Base-by-base conservation (phyloP, 352 stramenopile species). In the Phytophthora ramorum region DNA sequence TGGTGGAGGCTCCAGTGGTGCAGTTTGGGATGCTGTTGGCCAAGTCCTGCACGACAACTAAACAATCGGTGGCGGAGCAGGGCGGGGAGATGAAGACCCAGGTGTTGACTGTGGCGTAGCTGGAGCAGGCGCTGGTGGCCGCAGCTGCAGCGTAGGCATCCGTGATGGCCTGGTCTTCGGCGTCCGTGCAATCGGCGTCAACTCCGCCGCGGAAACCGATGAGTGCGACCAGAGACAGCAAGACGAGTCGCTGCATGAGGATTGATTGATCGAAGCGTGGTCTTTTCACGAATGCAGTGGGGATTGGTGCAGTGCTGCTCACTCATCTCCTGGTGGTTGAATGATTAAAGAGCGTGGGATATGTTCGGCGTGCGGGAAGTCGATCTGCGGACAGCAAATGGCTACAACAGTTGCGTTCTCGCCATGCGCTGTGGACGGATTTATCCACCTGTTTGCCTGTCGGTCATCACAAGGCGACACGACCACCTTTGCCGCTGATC, bases 51-150 rank as follows among this genome's bases (percentile, higher is more conserved):
- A 72, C 24, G 24, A 63, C 51, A 0, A 22, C 46, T n/a, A 70
- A 24, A 22, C 67, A 75, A 13, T 30, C 52, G 0, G 56, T 72
- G 4, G 67, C 62, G 2, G 67, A 66, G 32, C 67, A 75, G 2
- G 63, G 62, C 17, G 62, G 65, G 6, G 44, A 44, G 57, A 75
- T 65, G 46, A 34, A 60, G 50, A 72, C 51, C 38, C 64, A 48
- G 19, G 55, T 34, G 56, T 54, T 65, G 14, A 65, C 32, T 38
- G 38, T 45, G 20, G 66, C 58, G 44, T 71, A 71, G 5, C 37
- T 22, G 0, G 43, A 49, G 20, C 66, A 75, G 6, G 49, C 55
- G 19, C 45, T 58, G 2, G 66, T 61, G 26, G 47, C 19, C 17
- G 58, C 65, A 17, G 65, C 24, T 1, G 52, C 37, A 6, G 45